Evolutionary conservation across 2,329 filamentous ascomycete genomes (phyloP), one percentile per base, ranked within the genome.

Genomic region (Nemania sp.): DNA sequence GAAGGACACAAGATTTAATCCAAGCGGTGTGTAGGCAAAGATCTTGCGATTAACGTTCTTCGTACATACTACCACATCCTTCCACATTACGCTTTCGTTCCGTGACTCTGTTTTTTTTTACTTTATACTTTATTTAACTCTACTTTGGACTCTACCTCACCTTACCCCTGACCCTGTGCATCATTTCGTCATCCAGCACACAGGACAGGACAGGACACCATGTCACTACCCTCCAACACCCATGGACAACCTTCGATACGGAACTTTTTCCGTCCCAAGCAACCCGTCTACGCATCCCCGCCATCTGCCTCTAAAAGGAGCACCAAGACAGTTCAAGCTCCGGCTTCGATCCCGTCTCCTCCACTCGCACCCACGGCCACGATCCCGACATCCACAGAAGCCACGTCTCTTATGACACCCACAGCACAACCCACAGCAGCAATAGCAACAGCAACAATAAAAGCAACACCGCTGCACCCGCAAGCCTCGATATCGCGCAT

Each of bases 211-310:
- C 24, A 39, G 28, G 26, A 19, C 40, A 70, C 67, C 59, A 74
- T 75, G 72, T 68, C 72, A 54, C 68, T 70, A 43, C 62, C 69
- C 34, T 64, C 66, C 34, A 63, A 66, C 43, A 65, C 68, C 54
- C 72, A 72, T 52, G 61, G 61, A 24, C 70, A 85, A 65, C 70
- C 78, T 33, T 85, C 83, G 40, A 86, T 87, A 63, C 80, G 79
- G 49, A 84, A 81, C 49, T 87, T 86, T 73, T 86, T 87, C 68
- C 75, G 77, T 57, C 76, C 78, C 42, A 72, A 71, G 60, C 66
- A 73, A 41, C 75, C 77, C 37, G 72, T 73, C 52, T 79, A 80
- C 61, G 66, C 75, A 62, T 57, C 72, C 54, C 72, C 75, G 56
- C 73, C 72, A 48, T 63, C 68, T 44, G 26, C 56, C n/a, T 47